These are phyloP conservation scores for Coemansia sp. DNA, from an alignment of 192 early-diverging fungal species.

Conservation along the genomic window DNA sequence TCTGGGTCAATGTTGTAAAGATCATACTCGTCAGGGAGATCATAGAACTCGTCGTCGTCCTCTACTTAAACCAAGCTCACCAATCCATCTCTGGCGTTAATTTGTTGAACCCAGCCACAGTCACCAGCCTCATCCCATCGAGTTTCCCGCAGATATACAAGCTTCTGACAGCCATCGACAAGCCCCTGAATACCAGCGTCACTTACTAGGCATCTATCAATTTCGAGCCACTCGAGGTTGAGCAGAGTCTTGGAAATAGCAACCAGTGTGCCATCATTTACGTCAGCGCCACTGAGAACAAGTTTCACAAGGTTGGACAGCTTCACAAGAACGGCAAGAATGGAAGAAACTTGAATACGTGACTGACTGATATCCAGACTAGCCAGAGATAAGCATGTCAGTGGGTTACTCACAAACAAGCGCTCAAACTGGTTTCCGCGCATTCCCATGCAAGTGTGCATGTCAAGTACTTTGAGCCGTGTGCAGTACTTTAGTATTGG, in stretches of 20 bases:
- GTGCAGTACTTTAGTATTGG: slow-evolving; percentile 11
- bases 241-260: background rate
- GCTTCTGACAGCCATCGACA: background rate
- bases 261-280: background rate
- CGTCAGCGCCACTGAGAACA: background rate
- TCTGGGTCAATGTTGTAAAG: no score
- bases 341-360: background rate
- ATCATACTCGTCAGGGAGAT: no score
- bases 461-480: slow-evolving; percentile 11
- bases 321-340: background rate
- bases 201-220: background rate
- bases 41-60: no score
- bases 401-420: background rate
- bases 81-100: no score
- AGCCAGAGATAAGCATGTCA: background rate
- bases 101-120: no score
- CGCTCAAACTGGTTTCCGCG: background rate
- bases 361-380: slow-evolving; percentile 16
- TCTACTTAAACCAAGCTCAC: no score
- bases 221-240: background rate
- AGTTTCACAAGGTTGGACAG: slow-evolving; percentile 3
- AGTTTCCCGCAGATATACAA: background rate
- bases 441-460: slow-evolving; percentile 23
- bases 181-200: background rate
- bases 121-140: no score